Base-by-base conservation (phyloP, 2,329 filamentous ascomycete genomes). In the Apiospora marii region DNA sequence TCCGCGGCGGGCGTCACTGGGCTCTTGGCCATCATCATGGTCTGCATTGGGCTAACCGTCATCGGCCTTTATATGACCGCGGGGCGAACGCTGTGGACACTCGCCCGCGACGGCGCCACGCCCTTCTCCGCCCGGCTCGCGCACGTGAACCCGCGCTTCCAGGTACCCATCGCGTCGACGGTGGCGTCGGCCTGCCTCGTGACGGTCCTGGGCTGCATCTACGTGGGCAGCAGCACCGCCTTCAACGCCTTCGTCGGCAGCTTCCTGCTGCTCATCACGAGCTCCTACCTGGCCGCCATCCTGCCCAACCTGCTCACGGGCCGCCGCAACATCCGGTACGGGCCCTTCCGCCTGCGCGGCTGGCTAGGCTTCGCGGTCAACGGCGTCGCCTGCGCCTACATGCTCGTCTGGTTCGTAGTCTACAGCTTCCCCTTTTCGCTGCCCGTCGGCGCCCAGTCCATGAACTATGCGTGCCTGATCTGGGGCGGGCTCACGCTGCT, bases 211-310 rank as follows among this genome's bases (percentile, higher is more conserved):
- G 91, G 90, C 0, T 85, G 85, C 58, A 90, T 93, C 64, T 93
- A 92, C 75, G 86, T 93, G 1, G 91, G 89, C n/a, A 90, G 85
- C 73, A 87, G 85, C 0, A 91, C 90, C 0, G 92, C 92, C 0
- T 94, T 93, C 81, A 87, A 89, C 58, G 91, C 91, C 0, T 89
- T 93, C 37, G 88, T 93, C 10, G 90, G 90, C 13, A 82, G 79
- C 43, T 85, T 83, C 72, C 43, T 74, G 12, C 61, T 74, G 27
- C 70, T 76, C 43, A 72, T 72, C 30, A 73, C 69, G 27, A 76
- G 89, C 13, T 91, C 89, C 0, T 93, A 92, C 78, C 83, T 92
- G 3, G 88, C 89, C 0, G 90, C 90, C 8, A 90, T 94, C 71
- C 80, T 93, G 0, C 88, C 89, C 0, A 86, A 90, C 74, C 80